Evolutionary conservation across 140 eudicot species (phyloP).

Genomic region (Flaveria floridana): DNA sequence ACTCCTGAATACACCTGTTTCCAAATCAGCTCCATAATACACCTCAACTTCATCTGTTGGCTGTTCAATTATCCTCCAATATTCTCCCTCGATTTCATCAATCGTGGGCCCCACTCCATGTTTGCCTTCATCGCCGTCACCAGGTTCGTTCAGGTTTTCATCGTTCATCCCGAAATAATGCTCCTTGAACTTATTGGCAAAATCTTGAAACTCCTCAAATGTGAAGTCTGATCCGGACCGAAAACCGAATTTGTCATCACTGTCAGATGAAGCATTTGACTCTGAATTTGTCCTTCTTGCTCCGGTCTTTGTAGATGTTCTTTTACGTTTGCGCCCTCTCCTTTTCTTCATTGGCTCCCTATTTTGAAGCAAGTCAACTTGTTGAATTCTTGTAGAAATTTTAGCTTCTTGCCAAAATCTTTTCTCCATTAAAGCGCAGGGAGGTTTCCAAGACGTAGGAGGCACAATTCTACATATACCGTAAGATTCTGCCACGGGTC

Average conservation of each 20-base stretch:
- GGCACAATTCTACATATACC: slow-evolving; percentile 79
- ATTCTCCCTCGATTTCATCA: slow-evolving; percentile 78
- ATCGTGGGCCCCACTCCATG: slow-evolving; percentile 51
- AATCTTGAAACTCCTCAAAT: slow-evolving; percentile 50
- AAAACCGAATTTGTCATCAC: slow-evolving; percentile 71
- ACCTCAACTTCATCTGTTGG: slow-evolving; percentile 93
- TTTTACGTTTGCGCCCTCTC: slow-evolving; percentile 48
- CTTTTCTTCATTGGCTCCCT: slow-evolving; percentile 74
- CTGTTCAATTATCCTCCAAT: slow-evolving; percentile 80
- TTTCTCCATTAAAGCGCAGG: slow-evolving; percentile 53
- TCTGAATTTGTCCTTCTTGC: slow-evolving; percentile 42
- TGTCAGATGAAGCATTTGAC: slow-evolving; percentile 42
- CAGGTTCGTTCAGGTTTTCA: background rate
- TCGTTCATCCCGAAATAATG: slow-evolving; percentile 53
- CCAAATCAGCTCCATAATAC: slow-evolving; percentile 81
- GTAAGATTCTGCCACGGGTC: slow-evolving; percentile 56
- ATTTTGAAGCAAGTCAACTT: slow-evolving; percentile 75
- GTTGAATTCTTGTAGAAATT: slow-evolving; percentile 71
- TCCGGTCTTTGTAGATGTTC: slow-evolving; percentile 40
- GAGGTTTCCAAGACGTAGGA: slow-evolving; percentile 72
- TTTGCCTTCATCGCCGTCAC: slow-evolving; percentile 24
- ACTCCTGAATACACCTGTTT: slow-evolving; percentile 66
- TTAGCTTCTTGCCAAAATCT: slow-evolving; percentile 52
- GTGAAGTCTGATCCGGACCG: slow-evolving; percentile 73
- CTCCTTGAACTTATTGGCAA: slow-evolving; percentile 52